Evolutionary conservation across 169 alveolate species (phyloP).

Genomic region (Plasmodium gonderi): DNA sequence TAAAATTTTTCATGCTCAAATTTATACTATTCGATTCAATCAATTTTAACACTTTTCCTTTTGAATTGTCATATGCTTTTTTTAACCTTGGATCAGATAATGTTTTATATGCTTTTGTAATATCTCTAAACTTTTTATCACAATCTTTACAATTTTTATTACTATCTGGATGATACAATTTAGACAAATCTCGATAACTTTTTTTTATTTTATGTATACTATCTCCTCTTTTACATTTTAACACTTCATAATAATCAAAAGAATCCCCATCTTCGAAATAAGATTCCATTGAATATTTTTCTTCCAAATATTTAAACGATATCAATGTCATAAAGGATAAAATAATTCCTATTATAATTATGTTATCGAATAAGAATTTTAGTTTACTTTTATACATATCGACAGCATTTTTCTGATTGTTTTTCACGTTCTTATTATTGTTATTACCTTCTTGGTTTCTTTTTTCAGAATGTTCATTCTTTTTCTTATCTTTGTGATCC

Average conservation of each 20-base stretch:
- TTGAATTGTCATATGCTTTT: conserved; percentile 85
- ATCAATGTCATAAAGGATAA: conserved; percentile 33
- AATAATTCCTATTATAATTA: conserved; percentile 25
- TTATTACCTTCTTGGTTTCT: not conserved
- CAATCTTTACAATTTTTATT: conserved; percentile 85
- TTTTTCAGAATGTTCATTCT: not conserved
- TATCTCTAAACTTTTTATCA: conserved; percentile 84
- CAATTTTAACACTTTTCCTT: conserved; percentile 77
- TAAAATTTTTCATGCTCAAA: conserved; percentile 66
- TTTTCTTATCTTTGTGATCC: not conserved
- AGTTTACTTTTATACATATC: conserved; percentile 17
- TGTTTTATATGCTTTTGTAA: conserved; percentile 91
- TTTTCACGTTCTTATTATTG: not conserved
- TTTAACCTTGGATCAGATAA: conserved; percentile 88
- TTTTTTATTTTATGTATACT: conserved; percentile 85
- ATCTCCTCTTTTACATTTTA: conserved; percentile 84
- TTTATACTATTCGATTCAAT: conserved; percentile 79
- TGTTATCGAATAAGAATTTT: conserved; percentile 26
- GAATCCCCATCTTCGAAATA: conserved; percentile 70
- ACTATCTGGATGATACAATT: conserved; percentile 90
- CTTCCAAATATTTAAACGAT: conserved; percentile 64
- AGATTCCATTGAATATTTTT: conserved; percentile 37
- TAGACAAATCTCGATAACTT: conserved; percentile 85
- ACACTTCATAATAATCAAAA: conserved; percentile 86
- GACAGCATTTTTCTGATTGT: not conserved